A percentile compares a stretch with the other conserved stretches of the same genome.
Evolutionary conservation across 352 stramenopile genomes (phyloP).

Genomic region (Detonula confervacea): DNA sequence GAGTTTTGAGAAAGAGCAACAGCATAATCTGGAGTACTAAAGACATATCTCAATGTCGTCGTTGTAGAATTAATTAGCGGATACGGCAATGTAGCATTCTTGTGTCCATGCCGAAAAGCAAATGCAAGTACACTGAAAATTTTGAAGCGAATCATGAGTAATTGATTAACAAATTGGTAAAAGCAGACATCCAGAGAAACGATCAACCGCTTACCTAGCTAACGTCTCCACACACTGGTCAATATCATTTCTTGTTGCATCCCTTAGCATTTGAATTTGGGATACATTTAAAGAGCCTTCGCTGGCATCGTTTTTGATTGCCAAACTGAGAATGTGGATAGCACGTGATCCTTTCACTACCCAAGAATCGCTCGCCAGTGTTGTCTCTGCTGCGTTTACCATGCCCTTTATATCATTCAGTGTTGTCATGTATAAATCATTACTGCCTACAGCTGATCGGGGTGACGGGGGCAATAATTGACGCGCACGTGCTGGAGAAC

Average conservation of each 20-base stretch:
- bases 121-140: conserved; percentile 74
- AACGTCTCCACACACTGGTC: conserved; percentile 48
- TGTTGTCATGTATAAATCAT: conserved; percentile 19
- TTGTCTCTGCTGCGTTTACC: conserved; percentile 14
- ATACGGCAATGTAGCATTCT: conserved; percentile 59
- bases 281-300: conserved; percentile 17
- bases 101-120: conserved; percentile 58
- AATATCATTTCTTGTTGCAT: conserved; percentile 52
- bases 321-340: conserved; percentile 18
- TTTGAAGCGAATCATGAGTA: no score
- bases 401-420: conserved; percentile 32
- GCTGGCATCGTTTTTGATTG: conserved; percentile 20
- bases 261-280: conserved; percentile 32
- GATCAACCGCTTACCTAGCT: no score
- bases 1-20: conserved; percentile 55
- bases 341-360: conserved; percentile 20
- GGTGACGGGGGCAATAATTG: background rate
- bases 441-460: background rate
- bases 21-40: conserved; percentile 55
- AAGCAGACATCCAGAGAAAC: no score
- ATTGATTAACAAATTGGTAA: no score
- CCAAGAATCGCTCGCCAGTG: background rate
- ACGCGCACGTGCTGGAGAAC: background rate
- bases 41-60: conserved; percentile 66
- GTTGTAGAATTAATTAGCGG: conserved; percentile 70